phyloP scores from a whole-genome alignment of 176 grass and related monocot genomes.

The Oryza longistaminata region DNA sequence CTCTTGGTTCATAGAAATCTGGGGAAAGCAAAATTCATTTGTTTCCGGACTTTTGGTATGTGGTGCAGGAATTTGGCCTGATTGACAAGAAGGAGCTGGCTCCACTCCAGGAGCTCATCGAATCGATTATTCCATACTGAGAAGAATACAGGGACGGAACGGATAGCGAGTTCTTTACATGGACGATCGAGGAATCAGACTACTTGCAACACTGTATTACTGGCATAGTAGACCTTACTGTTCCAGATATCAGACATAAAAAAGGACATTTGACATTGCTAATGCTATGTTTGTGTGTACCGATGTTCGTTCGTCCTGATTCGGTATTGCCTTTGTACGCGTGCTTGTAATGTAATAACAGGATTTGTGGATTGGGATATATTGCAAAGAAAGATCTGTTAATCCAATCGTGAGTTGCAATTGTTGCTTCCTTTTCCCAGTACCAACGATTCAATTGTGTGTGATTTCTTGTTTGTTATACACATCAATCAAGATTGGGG shows the following conservation, averaged over 20 bases:
- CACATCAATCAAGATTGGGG: neutral
- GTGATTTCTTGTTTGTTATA: no score
- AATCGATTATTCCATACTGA: conserved; percentile 96
- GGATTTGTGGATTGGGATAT: neutral
- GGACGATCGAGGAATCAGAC: conserved; percentile 23
- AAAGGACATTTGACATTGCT: conserved; percentile 14
- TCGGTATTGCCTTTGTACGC: conserved; percentile 25
- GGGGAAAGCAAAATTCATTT: neutral
- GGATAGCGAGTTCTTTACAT: conserved; percentile 2
- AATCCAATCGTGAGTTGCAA: neutral
- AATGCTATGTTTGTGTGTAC: conserved; percentile 29
- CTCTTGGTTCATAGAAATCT: neutral
- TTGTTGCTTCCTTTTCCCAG: neutral
- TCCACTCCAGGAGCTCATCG: conserved; percentile 93
- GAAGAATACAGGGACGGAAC: neutral
- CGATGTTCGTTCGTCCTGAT: conserved; percentile 8
- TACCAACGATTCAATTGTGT: neutral
- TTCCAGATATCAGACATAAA: conserved; percentile 43
- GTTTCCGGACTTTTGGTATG: neutral
- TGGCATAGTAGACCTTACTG: conserved; percentile 36
- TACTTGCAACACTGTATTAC: conserved; percentile 22
- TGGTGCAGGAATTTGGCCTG: conserved; percentile 79
- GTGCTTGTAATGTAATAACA: conserved; percentile 25
- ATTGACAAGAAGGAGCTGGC: conserved; percentile 98
- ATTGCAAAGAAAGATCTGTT: neutral